A percentile compares a stretch with the other conserved stretches of the same genome.
These are phyloP conservation scores for Rhodotorula sp. DNA, from an alignment of 1,284 basidiomycete species.

Conservation along the genomic window DNA sequence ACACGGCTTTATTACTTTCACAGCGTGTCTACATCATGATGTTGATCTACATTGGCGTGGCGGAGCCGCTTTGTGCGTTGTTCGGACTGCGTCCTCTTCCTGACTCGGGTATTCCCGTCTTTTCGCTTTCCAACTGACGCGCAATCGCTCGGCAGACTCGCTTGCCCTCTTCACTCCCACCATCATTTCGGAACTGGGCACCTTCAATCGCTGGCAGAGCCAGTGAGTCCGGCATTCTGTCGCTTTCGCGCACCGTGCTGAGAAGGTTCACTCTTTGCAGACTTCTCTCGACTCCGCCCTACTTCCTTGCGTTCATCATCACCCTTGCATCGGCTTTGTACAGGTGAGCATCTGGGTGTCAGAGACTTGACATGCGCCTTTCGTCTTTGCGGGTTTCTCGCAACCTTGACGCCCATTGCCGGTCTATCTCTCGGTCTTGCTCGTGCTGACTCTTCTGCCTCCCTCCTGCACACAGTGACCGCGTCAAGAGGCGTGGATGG, in stretches of 20 bases:
- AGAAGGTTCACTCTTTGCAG: slow-evolving; percentile 44
- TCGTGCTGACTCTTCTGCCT: too few species aligned
- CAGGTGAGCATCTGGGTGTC: background rate
- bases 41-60: slow-evolving; percentile 8
- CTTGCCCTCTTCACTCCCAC: slow-evolving; percentile 51
- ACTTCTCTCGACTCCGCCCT: slow-evolving; percentile 52
- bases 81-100: background rate
- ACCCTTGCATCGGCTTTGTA: slow-evolving; percentile 21
- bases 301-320: slow-evolving; percentile 20
- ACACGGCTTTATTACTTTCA: background rate
- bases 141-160: slow-evolving; percentile 19
- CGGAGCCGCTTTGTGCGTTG: slow-evolving; percentile 6
- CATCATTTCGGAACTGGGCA: slow-evolving; percentile 53
- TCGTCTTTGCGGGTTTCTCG: too few species aligned
- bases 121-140: background rate
- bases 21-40: background rate
- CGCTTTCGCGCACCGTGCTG: slow-evolving; percentile 27
- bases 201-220: slow-evolving; percentile 51
- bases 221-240: slow-evolving; percentile 46
- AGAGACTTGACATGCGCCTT: too few species aligned
- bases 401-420: too few species aligned
- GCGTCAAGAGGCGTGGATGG: slow-evolving; percentile 21
- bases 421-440: too few species aligned
- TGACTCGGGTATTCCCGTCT: too few species aligned
- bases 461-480: slow-evolving; percentile 8